Evolutionary conservation across 163 green algal genomes (phyloP).

Genomic region (Scenedesmus sp.): DNA sequence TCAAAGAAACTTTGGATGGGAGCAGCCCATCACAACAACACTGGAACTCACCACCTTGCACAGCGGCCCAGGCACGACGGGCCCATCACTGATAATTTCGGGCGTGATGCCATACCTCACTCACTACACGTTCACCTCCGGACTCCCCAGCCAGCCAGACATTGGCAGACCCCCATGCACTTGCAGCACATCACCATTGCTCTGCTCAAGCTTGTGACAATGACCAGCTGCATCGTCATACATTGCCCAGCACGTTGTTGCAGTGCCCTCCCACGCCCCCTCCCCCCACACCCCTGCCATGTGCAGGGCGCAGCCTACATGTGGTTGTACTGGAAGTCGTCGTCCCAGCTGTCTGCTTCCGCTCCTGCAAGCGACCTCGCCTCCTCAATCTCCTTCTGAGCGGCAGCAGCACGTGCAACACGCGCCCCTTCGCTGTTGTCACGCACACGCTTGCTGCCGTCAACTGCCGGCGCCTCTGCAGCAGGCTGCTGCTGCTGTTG

Average conservation of each 20-base stretch:
- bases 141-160: too few relatives aligned
- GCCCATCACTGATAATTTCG: too few relatives aligned
- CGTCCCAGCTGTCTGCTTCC: slow-evolving; percentile 18
- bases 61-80: too few relatives aligned
- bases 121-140: too few relatives aligned
- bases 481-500: slow-evolving; percentile 21
- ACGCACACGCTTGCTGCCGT: not conserved
- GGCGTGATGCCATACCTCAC: too few relatives aligned
- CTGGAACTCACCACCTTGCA: too few relatives aligned
- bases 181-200: not conserved
- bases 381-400: slow-evolving; percentile 18
- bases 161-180: not conserved
- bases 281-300: too few relatives aligned
- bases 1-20: too few relatives aligned
- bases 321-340: not conserved
- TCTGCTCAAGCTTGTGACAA: not conserved
- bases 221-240: not conserved
- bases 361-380: not conserved
- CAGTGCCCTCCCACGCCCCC: too few relatives aligned
- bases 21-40: too few relatives aligned
- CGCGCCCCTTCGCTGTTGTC: not conserved
- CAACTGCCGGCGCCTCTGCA: not conserved
- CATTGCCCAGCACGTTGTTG: too few relatives aligned
- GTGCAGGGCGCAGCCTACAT: not conserved
- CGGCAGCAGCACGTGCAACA: slow-evolving; percentile 9